Evolutionary conservation across 441 rosid species (phyloP), one percentile per base, ranked within the genome.

Genomic region (Euphorbia corollata): DNA sequence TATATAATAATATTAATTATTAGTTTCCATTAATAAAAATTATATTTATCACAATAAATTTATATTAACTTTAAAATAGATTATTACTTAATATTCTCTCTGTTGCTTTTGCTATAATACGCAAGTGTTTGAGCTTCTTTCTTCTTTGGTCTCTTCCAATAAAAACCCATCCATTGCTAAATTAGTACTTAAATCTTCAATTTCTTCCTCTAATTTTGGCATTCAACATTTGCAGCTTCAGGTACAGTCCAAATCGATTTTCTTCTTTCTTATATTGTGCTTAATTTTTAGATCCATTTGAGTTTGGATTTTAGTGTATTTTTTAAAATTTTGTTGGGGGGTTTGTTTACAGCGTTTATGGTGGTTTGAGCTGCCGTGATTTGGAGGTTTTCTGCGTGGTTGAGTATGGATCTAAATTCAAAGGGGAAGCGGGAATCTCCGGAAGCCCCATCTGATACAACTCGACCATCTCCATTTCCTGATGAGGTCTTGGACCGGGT

Each of bases 401-500:
- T 0, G 48, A 22, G 19, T 41, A 80, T 76, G 84, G 81, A 75
- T 65, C 65, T 64, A 58, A 78, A 79, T 58, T 73, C 62, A 23
- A 86, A 82, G 75, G 75, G 65, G 38, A 64, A 8, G 34, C 75
- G 48, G 55, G 80, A 71, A 63, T 68, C 58, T 45, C 56, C 61
- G 30, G 70, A 65, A 72, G 70, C 71, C 5, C 36, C 70, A 16
- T 36, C n/a, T 36, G 61, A 74, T 50, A 56, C 68, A 22, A 54
- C 64, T 36, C 45, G 64, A 6, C 39, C 73, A 12, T 73, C 79
- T 8, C 74, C 73, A 38, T 87, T 85, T 63, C 88, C 90, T 3
- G 88, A 87, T 71, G 88, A 87, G 73, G 89, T 81, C 3, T 78
- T 87, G 34, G 92, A 87, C 66, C 79, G 84, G 22, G 85, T 87